Percentiles rank a stretch among this genome's conserved stretches.
These are phyloP conservation scores for Anacardium occidentale DNA, from an alignment of 345 rosid species.

Conservation along the genomic window DNA sequence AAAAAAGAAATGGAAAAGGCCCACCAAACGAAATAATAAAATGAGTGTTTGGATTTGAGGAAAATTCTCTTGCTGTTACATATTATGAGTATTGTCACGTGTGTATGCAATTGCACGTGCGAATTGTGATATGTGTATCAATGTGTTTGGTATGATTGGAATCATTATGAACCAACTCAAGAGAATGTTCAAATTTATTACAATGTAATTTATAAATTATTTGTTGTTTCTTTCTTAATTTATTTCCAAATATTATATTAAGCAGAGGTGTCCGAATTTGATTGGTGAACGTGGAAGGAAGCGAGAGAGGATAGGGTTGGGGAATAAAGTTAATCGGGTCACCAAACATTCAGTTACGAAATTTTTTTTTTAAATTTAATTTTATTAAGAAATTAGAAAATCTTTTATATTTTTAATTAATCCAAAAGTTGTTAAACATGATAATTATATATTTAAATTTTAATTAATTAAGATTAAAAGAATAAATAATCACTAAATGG, in stretches of 20 bases:
- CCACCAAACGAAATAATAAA: slow-evolving; percentile 36
- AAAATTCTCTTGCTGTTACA: slow-evolving; percentile 7
- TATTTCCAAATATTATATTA: too few species aligned
- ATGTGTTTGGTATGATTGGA: slow-evolving; percentile 7
- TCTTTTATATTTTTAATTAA: too few species aligned
- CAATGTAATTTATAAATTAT: too few species aligned
- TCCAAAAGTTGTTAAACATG: too few species aligned
- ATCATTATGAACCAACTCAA: neutral
- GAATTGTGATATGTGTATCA: neutral
- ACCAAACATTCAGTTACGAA: neutral
- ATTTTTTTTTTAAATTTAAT: too few species aligned
- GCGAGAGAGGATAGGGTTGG: neutral
- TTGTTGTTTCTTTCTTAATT: too few species aligned
- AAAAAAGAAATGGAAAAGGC: slow-evolving; percentile 18
- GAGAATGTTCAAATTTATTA: neutral
- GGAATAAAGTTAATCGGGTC: neutral
- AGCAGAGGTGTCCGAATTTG: neutral
- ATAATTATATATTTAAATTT: too few species aligned
- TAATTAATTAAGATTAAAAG: too few species aligned
- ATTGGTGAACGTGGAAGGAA: neutral
- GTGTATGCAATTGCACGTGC: slow-evolving; percentile 13
- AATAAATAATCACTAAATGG: neutral
- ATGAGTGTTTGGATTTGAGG: slow-evolving; percentile 39
- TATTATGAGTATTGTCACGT: slow-evolving; percentile 3
- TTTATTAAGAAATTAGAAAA: neutral